Percentiles rank a stretch among this genome's conserved stretches.
Conservation (phyloP, 192 early-diverging fungal genomes). For the Umbelopsis vinacea region DNA sequence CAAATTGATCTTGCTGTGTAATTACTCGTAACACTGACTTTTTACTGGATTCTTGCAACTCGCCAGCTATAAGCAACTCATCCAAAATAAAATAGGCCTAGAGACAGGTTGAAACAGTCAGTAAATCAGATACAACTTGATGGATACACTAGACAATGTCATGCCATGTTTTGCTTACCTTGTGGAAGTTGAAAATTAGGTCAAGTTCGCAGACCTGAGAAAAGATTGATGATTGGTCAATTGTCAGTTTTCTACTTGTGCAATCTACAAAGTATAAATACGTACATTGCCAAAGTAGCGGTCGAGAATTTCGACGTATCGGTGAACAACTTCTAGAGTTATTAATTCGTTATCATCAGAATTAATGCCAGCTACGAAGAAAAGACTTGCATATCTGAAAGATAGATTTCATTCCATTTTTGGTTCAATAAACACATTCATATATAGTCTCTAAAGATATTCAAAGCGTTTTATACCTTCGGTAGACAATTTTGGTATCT, state of each 20-base stretch:
- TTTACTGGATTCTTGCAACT: conserved; percentile 95
- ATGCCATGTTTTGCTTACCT: conserved; percentile 37
- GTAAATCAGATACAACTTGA: not conserved
- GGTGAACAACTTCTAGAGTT: conserved; percentile 94
- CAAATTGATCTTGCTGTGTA: conserved; percentile 75
- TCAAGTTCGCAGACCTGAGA: conserved; percentile 88
- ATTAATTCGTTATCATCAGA: conserved; percentile 94
- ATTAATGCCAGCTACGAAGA: conserved; percentile 95
- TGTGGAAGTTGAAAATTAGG: conserved; percentile 98
- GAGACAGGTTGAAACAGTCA: not conserved
- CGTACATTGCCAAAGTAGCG: conserved; percentile 94
- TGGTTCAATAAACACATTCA: not conserved
- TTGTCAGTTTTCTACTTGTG: not conserved
- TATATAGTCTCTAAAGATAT: not conserved
- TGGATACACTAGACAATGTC: not conserved
- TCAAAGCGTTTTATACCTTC: conserved; percentile 46
- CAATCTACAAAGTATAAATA: not conserved
- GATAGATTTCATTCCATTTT: not conserved
- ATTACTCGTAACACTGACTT: conserved; percentile 72
- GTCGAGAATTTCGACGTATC: conserved; percentile 97
- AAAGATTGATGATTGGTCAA: not conserved
- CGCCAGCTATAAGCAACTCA: conserved; percentile 88
- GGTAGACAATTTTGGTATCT: conserved; percentile 66
- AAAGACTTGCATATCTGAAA: conserved; percentile 91
- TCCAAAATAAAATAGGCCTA: conserved; percentile 86